Percentiles rank a stretch among this genome's conserved stretches.
Conservation (phyloP, 1,284 basidiomycete genomes). For the Puccinia coronata region DNA sequence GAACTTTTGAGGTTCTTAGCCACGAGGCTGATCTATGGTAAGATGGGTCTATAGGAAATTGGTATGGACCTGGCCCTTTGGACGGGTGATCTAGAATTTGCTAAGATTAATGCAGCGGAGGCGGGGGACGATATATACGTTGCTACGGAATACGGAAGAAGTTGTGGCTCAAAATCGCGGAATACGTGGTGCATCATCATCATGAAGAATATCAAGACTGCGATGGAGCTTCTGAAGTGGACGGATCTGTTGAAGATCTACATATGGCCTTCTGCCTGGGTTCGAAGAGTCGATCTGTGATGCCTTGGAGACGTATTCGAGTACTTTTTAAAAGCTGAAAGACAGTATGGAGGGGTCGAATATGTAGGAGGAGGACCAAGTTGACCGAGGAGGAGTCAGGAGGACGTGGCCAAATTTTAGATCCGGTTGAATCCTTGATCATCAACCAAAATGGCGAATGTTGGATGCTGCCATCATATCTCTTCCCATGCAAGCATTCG, state of each 20-base stretch:
- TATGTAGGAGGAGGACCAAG: constrained; percentile 80
- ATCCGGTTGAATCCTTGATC: constrained; percentile 91
- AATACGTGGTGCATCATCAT: constrained; percentile 95
- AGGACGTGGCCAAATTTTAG: constrained; percentile 80
- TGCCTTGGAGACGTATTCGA: constrained; percentile 89
- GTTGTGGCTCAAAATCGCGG: constrained; percentile 95
- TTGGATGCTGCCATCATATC: constrained; percentile 88
- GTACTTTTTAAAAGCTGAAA: constrained; percentile 86
- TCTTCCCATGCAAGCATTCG: constrained; percentile 94
- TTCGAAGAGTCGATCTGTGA: constrained; percentile 98
- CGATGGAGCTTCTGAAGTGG: constrained; percentile 92
- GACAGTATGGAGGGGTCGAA: constrained; percentile 96
- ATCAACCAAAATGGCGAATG: constrained; percentile 86
- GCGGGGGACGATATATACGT: constrained; percentile 84
- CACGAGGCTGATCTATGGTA: constrained; percentile 90
- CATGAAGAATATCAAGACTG: constrained; percentile 94
- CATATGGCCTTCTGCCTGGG: constrained; percentile 97
- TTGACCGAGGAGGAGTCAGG: constrained; percentile 90
- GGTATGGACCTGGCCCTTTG: constrained; percentile 92
- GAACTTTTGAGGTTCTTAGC: constrained; percentile 81
- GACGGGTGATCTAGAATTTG: constrained; percentile 87
- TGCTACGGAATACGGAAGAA: constrained; percentile 86
- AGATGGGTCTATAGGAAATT: constrained; percentile 95
- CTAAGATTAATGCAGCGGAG: constrained; percentile 89
- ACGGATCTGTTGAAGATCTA: constrained; percentile 92